A percentile compares a stretch with the other conserved stretches of the same genome.
Conservation (phyloP, 2,329 filamentous ascomycete species). For the Aspergillus fijiensis region DNA sequence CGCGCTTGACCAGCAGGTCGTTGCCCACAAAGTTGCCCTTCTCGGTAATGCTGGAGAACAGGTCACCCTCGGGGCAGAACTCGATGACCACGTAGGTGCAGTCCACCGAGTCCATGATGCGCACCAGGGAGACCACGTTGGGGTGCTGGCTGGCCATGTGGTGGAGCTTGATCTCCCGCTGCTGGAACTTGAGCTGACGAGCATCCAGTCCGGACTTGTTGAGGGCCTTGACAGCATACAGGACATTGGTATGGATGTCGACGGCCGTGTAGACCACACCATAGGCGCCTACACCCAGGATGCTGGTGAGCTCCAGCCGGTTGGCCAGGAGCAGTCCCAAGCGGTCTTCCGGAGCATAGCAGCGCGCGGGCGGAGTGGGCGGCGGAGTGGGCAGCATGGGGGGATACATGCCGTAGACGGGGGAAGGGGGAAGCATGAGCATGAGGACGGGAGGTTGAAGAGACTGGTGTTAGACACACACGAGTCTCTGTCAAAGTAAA, state of each 20-base stretch:
- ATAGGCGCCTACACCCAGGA: constrained; percentile 92
- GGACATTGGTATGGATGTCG: constrained; percentile 75
- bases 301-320: constrained; percentile 76
- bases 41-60: constrained; percentile 98
- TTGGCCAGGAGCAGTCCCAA: constrained; percentile 81
- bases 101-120: constrained; percentile 87
- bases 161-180: constrained; percentile 88
- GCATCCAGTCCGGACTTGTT: constrained; percentile 90
- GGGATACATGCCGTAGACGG: constrained; percentile 41
- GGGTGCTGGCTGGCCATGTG: constrained; percentile 83
- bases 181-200: constrained; percentile 85
- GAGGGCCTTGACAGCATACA: constrained; percentile 94
- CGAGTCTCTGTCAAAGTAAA: constrained; percentile 7
- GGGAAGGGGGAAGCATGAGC: constrained; percentile 22
- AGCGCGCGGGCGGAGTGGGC: constrained; percentile 49
- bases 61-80: constrained; percentile 92
- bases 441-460: constrained; percentile 1
- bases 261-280: constrained; percentile 91
- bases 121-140: constrained; percentile 90
- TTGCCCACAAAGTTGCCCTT: constrained; percentile 89
- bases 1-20: constrained; percentile 79
- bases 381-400: constrained; percentile 49
- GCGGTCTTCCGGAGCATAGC: constrained; percentile 74
- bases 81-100: constrained; percentile 97
- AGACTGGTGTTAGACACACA: constrained; percentile 1